Conservation (phyloP, 1,284 basidiomycete species). For the Naganishia sp. region DNA sequence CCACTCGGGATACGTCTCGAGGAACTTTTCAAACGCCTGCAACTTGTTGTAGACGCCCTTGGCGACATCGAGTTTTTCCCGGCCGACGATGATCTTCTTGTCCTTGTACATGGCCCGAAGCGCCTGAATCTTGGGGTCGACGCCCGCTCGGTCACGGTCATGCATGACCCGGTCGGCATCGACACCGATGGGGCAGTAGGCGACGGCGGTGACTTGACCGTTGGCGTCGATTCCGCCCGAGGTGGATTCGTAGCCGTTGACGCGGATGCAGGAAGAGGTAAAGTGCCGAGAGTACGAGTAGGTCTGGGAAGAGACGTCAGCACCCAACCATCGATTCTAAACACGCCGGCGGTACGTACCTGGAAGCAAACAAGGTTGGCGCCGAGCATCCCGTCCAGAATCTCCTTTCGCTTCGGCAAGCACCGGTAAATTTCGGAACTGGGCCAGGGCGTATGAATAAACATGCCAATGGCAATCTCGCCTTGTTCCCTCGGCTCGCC, state of each 20-base stretch:
- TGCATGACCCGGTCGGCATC: constrained; percentile 85
- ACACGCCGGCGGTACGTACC: constrained; percentile 44
- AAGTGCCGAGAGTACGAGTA: constrained; percentile 98
- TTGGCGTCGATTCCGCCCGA: constrained; percentile 82
- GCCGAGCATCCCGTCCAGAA: constrained; percentile 96
- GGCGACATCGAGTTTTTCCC: constrained; percentile 98
- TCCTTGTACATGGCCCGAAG: constrained; percentile 84
- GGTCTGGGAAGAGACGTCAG: constrained; percentile 59
- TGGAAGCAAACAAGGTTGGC: constrained; percentile 96
- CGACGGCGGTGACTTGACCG: constrained; percentile 80
- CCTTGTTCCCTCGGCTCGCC: constrained; percentile 35
- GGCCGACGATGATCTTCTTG: constrained; percentile 97
- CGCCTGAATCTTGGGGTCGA: constrained; percentile 84
- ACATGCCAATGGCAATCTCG: constrained; percentile 74
- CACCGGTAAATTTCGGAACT: constrained; percentile 95
- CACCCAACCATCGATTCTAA: neutral
- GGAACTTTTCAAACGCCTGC: constrained; percentile 91
- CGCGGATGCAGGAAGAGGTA: constrained; percentile 88
- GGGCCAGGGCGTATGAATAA: constrained; percentile 97
- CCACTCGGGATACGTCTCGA: constrained; percentile 95
- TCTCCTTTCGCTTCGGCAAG: constrained; percentile 83
- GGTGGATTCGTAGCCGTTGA: constrained; percentile 91
- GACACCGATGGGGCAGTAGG: constrained; percentile 95
- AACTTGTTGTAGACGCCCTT: constrained; percentile 98
- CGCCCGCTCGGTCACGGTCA: constrained; percentile 76